phyloP scores from a whole-genome alignment of 129 eudicot genomes.

The sunflower (Helianthus annuus) region DNA sequence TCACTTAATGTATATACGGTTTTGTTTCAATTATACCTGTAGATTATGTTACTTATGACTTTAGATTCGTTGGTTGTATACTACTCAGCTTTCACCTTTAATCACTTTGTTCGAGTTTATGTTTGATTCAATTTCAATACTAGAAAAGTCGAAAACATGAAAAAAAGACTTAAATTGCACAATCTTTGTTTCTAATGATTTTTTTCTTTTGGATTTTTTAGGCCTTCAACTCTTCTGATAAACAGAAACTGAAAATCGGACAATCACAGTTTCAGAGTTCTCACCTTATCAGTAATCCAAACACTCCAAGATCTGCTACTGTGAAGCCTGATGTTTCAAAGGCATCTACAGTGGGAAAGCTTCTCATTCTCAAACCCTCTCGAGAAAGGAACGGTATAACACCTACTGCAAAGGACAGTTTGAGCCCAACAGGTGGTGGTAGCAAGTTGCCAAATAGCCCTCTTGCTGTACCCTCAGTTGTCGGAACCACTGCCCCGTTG shows the following conservation, averaged over 20 bases:
- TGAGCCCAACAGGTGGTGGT: constrained; percentile 53
- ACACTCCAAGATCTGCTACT: constrained; percentile 55
- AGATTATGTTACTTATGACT: neutral
- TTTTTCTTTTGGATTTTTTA: constrained; percentile 26
- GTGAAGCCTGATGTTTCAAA: constrained; percentile 54
- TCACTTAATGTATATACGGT: neutral
- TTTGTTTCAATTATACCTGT: neutral
- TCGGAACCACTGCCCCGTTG: constrained; percentile 44
- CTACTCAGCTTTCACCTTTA: neutral
- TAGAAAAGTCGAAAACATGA: neutral
- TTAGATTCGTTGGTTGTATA: neutral
- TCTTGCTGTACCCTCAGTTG: constrained; percentile 35
- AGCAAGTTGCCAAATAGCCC: constrained; percentile 42
- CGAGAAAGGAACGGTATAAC: constrained; percentile 68
- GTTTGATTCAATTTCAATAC: neutral
- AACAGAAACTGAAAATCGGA: constrained; percentile 57
- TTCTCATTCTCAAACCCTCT: constrained; percentile 75
- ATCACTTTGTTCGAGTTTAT: constrained; percentile 3
- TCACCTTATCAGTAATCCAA: constrained; percentile 39
- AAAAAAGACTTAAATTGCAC: neutral
- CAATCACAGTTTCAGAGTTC: constrained; percentile 50
- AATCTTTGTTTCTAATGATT: neutral
- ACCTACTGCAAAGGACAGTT: constrained; percentile 53
- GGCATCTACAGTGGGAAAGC: constrained; percentile 54
- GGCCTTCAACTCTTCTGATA: constrained; percentile 67